Conservation (phyloP, 306 rosid genomes). For the Prunus campanulata region DNA sequence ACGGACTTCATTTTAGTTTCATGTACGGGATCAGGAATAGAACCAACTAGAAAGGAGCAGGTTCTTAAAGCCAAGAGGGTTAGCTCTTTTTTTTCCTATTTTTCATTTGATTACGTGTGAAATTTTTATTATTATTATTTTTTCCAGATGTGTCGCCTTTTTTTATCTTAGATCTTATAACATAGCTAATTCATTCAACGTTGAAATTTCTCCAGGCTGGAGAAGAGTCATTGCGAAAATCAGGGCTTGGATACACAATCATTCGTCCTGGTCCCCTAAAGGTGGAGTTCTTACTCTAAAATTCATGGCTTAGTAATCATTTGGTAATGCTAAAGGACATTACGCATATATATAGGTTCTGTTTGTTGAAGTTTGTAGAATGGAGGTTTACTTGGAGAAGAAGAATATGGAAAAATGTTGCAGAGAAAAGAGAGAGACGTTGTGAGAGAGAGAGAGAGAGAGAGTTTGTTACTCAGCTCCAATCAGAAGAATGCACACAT, state of each 20-base stretch:
- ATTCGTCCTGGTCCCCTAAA: slow-evolving; percentile 93
- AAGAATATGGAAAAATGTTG: too few species aligned
- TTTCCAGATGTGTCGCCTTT: too few species aligned
- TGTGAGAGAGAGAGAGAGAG: too few species aligned
- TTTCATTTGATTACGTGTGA: slow-evolving; percentile 14
- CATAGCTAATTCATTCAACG: slow-evolving; percentile 20
- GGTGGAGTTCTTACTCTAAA: slow-evolving; percentile 43
- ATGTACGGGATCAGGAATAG: slow-evolving; percentile 91
- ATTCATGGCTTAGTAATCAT: too few species aligned
- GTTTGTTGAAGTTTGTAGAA: too few species aligned
- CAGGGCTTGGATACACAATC: slow-evolving; percentile 95
- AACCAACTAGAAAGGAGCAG: slow-evolving; percentile 89
- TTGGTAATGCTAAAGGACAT: not conserved
- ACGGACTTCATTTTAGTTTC: slow-evolving; percentile 94
- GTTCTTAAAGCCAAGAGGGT: slow-evolving; percentile 97
- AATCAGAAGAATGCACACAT: too few species aligned
- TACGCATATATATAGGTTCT: not conserved
- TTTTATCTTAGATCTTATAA: not conserved
- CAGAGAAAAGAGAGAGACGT: too few species aligned
- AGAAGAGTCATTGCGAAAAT: slow-evolving; percentile 89
- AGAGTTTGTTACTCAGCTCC: too few species aligned
- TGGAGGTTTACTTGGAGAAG: too few species aligned
- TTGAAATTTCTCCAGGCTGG: slow-evolving; percentile 63
- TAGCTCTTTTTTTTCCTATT: slow-evolving; percentile 27
- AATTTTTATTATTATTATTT: not conserved